Percentiles rank a stretch among this genome's conserved stretches.
Conservation (phyloP, 345 rosid genomes). For the Boechera retrofracta region DNA sequence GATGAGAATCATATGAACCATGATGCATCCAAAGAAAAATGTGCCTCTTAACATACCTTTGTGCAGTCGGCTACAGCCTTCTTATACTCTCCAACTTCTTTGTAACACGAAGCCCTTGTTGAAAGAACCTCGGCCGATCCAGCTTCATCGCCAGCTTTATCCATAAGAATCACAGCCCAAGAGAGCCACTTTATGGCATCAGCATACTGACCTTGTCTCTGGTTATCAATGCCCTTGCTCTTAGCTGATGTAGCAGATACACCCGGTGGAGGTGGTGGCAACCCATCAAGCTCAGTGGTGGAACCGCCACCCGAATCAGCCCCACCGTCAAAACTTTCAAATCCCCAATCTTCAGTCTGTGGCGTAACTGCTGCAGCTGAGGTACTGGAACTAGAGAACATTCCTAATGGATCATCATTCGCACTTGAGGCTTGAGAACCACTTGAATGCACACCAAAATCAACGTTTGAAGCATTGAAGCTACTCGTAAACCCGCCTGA, state of each 20-base stretch:
- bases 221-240: conserved; percentile 83
- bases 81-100: conserved; percentile 99
- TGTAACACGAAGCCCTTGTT: conserved; percentile 93
- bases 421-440: conserved; percentile 51
- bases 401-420: conserved; percentile 62
- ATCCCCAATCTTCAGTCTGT: conserved; percentile 82
- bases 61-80: conserved; percentile 97
- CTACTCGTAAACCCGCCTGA: conserved; percentile 53
- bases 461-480: conserved; percentile 51
- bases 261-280: conserved; percentile 96
- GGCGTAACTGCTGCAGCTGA: conserved; percentile 48
- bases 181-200: conserved; percentile 99
- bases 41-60: conserved; percentile 57
- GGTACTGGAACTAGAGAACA: conserved; percentile 57
- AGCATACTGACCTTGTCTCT: conserved; percentile 93
- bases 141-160: conserved; percentile 65
- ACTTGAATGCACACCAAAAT: conserved; percentile 61
- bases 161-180: conserved; percentile 91
- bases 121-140: conserved; percentile 70
- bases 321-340: conserved; percentile 70
- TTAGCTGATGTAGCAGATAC: conserved; percentile 76
- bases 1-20: not conserved
- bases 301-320: conserved; percentile 57
- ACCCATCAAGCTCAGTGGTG: conserved; percentile 94
- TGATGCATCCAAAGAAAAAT: not conserved